These are phyloP conservation scores for Lactarius quietus DNA, from an alignment of 768 basidiomycete genomes.

Conservation along the genomic window DNA sequence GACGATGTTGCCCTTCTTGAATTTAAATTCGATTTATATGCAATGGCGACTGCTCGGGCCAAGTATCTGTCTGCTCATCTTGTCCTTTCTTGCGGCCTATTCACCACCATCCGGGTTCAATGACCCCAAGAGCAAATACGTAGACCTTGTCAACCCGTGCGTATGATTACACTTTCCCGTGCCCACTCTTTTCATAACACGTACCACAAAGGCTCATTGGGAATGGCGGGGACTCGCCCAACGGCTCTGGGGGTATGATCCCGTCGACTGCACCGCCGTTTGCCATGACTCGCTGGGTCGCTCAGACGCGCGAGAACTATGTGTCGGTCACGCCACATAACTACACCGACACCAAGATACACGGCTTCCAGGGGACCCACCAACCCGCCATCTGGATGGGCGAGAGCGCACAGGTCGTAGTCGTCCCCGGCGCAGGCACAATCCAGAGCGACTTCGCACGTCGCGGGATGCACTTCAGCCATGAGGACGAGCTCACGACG, in stretches of 20 bases:
- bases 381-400: no score
- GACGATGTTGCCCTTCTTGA: not conserved
- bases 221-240: conserved; percentile 66
- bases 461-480: no score
- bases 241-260: no score
- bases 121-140: conserved; percentile 36
- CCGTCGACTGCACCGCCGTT: conserved; percentile 76
- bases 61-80: conserved; percentile 8
- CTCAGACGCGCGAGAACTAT: conserved; percentile 73
- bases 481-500: conserved; percentile 55
- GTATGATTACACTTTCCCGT: conserved; percentile 37
- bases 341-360: conserved; percentile 53
- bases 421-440: conserved; percentile 53
- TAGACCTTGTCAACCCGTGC: conserved; percentile 47
- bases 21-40: conserved; percentile 30
- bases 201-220: conserved; percentile 52
- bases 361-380: conserved; percentile 77
- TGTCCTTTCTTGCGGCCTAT: conserved; percentile 9
- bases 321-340: conserved; percentile 72
- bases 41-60: conserved; percentile 6
- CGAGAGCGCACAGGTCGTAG: no score
- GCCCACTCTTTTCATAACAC: not conserved
- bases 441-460: conserved; percentile 55
- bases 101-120: conserved; percentile 26
- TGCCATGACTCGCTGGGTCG: conserved; percentile 84